phyloP scores from a whole-genome alignment of 768 basidiomycete genomes.

The Lentinula edodes region DNA sequence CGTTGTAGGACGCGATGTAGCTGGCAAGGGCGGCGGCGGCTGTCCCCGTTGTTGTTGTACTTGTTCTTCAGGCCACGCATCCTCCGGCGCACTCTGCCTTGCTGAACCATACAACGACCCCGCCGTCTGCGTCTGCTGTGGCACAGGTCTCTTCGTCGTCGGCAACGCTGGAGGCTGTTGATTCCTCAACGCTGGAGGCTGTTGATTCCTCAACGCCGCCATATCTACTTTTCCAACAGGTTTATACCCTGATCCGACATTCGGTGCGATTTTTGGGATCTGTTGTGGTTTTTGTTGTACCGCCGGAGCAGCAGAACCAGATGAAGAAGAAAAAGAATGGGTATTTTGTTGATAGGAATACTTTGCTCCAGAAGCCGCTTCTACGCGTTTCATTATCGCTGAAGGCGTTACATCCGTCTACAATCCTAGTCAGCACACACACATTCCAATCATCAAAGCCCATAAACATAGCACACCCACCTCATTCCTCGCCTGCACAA shows the following conservation, averaged over 20 bases:
- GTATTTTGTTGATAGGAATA: slow-evolving; percentile 81
- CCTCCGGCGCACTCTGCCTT: slow-evolving; percentile 38
- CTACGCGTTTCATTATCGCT: slow-evolving; percentile 81
- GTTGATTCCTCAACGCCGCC: slow-evolving; percentile 44
- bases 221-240: slow-evolving; percentile 77
- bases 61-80: slow-evolving; percentile 54
- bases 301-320: too few relatives aligned
- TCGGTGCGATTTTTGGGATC: neutral
- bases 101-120: slow-evolving; percentile 35
- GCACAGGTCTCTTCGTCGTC: slow-evolving; percentile 31
- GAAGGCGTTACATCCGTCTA: slow-evolving; percentile 78
- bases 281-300: slow-evolving; percentile 37
- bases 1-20: slow-evolving; percentile 27
- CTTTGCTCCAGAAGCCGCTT: slow-evolving; percentile 83
- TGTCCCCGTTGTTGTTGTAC: slow-evolving; percentile 15
- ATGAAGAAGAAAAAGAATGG: slow-evolving; percentile 34
- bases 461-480: slow-evolving; percentile 30
- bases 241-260: slow-evolving; percentile 66
- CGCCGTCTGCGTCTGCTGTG: slow-evolving; percentile 25
- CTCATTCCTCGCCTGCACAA: slow-evolving; percentile 83
- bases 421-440: neutral
- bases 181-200: too few relatives aligned
- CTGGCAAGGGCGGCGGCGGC: slow-evolving; percentile 36
- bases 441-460: neutral
- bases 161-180: slow-evolving; percentile 31